Conservation (phyloP, 2,329 filamentous ascomycete species). For the Microcyclospora pomicola region DNA sequence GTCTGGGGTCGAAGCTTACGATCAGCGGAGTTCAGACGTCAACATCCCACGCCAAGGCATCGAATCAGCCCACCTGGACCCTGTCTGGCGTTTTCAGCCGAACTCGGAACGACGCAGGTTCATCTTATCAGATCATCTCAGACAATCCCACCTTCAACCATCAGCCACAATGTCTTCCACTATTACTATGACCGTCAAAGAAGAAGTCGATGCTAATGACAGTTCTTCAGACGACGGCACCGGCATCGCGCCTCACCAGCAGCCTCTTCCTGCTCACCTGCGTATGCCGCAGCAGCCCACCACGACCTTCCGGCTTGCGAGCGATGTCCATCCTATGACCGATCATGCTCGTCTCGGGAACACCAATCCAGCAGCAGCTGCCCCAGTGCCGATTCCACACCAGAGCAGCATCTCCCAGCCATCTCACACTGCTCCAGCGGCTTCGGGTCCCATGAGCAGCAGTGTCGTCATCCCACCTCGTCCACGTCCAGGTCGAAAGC, state of each 20-base stretch:
- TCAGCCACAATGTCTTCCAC: conserved; percentile 4
- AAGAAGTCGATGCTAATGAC: neutral
- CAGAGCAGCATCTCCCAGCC: neutral
- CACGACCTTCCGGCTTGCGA: too few species aligned
- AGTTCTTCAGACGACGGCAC: neutral
- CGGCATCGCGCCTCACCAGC: neutral
- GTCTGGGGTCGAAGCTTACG: too few species aligned
- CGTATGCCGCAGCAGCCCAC: too few species aligned
- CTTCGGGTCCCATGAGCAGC: conserved; percentile 25
- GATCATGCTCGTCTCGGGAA: too few species aligned
- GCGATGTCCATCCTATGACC: too few species aligned
- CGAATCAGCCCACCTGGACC: neutral
- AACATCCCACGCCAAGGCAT: too few species aligned
- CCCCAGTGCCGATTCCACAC: conserved; percentile 1
- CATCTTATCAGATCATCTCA: conserved; percentile 18
- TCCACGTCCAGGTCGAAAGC: conserved; percentile 69
- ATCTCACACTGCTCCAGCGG: neutral
- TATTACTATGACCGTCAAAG: conserved; percentile 7
- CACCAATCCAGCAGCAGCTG: too few species aligned
- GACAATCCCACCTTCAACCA: conserved; percentile 5
- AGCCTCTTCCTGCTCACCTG: too few species aligned
- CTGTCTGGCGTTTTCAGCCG: neutral
- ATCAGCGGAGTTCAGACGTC: too few species aligned
- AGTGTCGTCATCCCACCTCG: conserved; percentile 28
- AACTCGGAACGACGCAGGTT: conserved; percentile 3